These are phyloP conservation scores for Saccharata proteae DNA, from an alignment of 2,329 filamentous ascomycete species.

Conservation along the genomic window DNA sequence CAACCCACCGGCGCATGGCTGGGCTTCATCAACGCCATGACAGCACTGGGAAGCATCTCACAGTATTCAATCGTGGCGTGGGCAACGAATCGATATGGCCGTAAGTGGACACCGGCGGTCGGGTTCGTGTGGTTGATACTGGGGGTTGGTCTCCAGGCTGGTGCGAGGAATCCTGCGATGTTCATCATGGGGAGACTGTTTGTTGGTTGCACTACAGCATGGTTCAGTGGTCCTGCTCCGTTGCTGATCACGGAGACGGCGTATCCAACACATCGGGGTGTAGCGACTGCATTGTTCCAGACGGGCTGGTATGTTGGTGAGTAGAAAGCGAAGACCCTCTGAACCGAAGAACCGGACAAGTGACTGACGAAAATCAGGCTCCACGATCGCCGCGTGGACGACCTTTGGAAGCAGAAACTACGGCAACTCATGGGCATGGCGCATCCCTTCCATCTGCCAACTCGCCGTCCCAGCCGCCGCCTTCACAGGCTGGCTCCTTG, in stretches of 20 bases:
- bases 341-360: no score
- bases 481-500: slow-evolving; percentile 27
- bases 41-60: neutral
- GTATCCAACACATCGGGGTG: slow-evolving; percentile 5
- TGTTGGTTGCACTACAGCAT: slow-evolving; percentile 1
- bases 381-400: slow-evolving; percentile 33
- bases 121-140: neutral
- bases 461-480: slow-evolving; percentile 36
- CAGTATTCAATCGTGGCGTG: slow-evolving; percentile 1
- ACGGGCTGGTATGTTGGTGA: slow-evolving; percentile 3
- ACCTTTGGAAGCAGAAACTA: slow-evolving; percentile 33
- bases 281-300: slow-evolving; percentile 5
- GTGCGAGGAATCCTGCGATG: neutral
- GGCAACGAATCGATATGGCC: neutral
- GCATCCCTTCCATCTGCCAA: slow-evolving; percentile 29
- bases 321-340: neutral
- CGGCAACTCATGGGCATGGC: slow-evolving; percentile 26
- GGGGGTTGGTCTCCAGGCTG: neutral
- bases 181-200: slow-evolving; percentile 4
- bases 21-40: slow-evolving; percentile 12
- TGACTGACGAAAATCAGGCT: slow-evolving; percentile 14
- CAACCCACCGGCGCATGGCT: slow-evolving; percentile 14
- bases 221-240: slow-evolving; percentile 3
- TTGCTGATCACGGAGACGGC: slow-evolving; percentile 6
- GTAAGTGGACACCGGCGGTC: slow-evolving; percentile 2